Conservation (phyloP, 306 rosid species). For the Comarum palustre region DNA sequence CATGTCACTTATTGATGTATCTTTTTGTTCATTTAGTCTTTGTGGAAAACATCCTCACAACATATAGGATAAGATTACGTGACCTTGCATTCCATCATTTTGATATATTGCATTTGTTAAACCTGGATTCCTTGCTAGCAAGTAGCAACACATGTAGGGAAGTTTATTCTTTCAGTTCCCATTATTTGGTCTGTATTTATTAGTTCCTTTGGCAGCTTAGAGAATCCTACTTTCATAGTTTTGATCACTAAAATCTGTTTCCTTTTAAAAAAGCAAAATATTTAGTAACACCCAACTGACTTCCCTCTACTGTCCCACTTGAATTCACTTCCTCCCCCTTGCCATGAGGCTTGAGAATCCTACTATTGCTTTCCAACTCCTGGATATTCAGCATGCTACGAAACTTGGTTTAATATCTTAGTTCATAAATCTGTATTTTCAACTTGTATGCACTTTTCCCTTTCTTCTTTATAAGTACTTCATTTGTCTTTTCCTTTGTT, state of each 20-base stretch:
- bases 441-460: not conserved
- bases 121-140: not conserved
- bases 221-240: not conserved
- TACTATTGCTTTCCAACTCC: not conserved
- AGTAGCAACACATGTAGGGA: not conserved
- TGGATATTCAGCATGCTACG: not conserved
- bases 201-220: constrained; percentile 3
- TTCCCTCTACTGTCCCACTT: not conserved
- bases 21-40: not conserved
- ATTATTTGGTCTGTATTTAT: not conserved
- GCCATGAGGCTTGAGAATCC: not conserved
- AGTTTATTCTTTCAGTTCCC: not conserved
- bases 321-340: not conserved
- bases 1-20: not conserved
- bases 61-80: not conserved
- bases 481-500: not conserved
- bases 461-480: not conserved
- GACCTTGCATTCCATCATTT: not conserved
- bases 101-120: not conserved
- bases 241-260: not conserved
- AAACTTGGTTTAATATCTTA: not conserved
- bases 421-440: not conserved
- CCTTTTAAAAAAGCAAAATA: not conserved
- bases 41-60: constrained; percentile 1
- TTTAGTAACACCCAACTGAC: not conserved